Evolutionary conservation across 2,329 filamentous ascomycete species (phyloP).

Genomic region (Calonectria multiphialidica): DNA sequence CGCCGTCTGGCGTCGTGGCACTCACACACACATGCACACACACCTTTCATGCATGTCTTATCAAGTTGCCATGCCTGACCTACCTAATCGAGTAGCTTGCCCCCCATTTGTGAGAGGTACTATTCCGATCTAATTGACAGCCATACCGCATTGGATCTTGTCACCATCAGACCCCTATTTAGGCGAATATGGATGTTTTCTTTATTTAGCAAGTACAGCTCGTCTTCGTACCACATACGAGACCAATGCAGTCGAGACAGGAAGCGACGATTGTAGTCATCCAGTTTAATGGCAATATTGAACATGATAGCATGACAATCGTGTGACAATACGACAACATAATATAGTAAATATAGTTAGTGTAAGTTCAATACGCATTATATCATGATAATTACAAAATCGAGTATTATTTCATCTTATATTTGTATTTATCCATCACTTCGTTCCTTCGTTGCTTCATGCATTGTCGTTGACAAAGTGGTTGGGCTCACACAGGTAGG

Average conservation of each 20-base stretch:
- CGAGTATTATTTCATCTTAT: no score
- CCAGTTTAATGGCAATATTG: no score
- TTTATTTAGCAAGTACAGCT: neutral
- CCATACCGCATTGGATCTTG: neutral
- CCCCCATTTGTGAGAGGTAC: neutral
- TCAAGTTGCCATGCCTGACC: constrained; percentile 16
- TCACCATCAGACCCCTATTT: neutral
- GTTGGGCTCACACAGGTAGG: no score
- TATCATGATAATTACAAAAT: no score
- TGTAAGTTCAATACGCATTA: no score
- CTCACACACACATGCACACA: neutral
- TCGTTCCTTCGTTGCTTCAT: no score
- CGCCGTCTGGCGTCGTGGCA: constrained; percentile 9
- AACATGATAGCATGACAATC: no score
- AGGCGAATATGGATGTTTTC: neutral
- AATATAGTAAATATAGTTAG: no score
- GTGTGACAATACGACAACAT: no score
- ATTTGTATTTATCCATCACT: no score
- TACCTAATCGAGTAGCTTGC: constrained; percentile 19
- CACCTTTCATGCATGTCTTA: constrained; percentile 14
- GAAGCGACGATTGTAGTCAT: neutral
- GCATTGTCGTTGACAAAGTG: no score
- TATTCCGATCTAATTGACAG: neutral
- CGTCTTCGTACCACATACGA: neutral
- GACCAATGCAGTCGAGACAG: neutral